Evolutionary conservation across 179 eudicot species (phyloP), one percentile per base, ranked within the genome.

Genomic region (Carnegiea gigantea): DNA sequence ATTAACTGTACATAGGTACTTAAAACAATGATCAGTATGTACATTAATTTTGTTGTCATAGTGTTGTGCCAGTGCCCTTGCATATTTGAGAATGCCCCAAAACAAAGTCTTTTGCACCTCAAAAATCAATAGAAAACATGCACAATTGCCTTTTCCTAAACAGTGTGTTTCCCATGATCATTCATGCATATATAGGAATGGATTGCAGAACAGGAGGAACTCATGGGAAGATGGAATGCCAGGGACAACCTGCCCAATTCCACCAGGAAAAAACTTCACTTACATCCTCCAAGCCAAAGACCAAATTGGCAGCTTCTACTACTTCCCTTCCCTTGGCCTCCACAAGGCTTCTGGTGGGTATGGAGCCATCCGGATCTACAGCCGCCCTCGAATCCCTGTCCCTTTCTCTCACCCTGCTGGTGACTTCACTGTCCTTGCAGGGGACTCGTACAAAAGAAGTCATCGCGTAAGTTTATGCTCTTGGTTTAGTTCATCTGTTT

Each of bases 341-440:
- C 99, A 96, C 70, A 95, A 93, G 87, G 95, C 97, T 13, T 91
- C 97, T 43, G 99, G 99, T 30, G 99, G 95, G 5, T 94, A 71
- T 53, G 99, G 99, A 1, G 89, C 87, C 78, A 84, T 96, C 73
- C 84, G 87, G 79, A 85, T 96, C 83, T 91, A 71, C 8, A 94
- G 98, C 76, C 97, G 98, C 78, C 95, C 96, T 78, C 86, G 79
- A 1, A 95, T 96, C 83, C 98, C 98, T 0, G 93, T 96, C 11
- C 99, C 99, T 38, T 95, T 91, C 85, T 90, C 95, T 79, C 89
- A 86, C 5, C 99, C 98, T 15, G 90, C 93, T 38, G 88, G 93
- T 5, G 99, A 96, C 79, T 92, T 87, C 84, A 86, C 93, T n/a
- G 79, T 96, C 13, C 95, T 96, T 15, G 94, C 94, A 4, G 99